phyloP scores from a whole-genome alignment of 2,329 filamentous ascomycete genomes.

The Fusarium sp. region DNA sequence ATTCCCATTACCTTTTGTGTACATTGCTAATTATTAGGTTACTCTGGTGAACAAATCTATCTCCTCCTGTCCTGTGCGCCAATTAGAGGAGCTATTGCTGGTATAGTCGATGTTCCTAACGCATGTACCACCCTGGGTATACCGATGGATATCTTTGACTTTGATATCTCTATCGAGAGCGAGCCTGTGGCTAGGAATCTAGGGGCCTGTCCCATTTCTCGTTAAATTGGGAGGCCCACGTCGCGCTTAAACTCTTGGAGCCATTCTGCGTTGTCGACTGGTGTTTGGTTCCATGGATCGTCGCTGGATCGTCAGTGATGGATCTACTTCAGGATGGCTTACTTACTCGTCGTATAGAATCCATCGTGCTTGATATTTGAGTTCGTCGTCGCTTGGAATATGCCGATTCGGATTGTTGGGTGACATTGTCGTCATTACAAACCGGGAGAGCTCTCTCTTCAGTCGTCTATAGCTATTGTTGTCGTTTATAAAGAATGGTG shows the following conservation, averaged over 20 bases:
- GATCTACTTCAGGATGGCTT: fast-evolving
- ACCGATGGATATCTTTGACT: constrained; percentile 95
- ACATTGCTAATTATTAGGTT: constrained; percentile 47
- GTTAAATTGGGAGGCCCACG: constrained; percentile 25
- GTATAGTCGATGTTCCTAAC: constrained; percentile 91
- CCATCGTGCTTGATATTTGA: constrained; percentile 38
- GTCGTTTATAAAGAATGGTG: constrained; percentile 39
- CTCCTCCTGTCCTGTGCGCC: constrained; percentile 87
- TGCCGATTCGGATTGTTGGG: constrained; percentile 37
- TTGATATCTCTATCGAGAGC: constrained; percentile 81
- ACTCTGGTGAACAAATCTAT: constrained; percentile 82
- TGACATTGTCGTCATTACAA: constrained; percentile 39
- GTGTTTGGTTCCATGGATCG: constrained; percentile 43
- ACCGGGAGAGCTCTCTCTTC: constrained; percentile 29
- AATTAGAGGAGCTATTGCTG: constrained; percentile 87
- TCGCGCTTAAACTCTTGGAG: constrained; percentile 41
- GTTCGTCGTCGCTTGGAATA: constrained; percentile 34
- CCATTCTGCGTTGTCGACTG: constrained; percentile 42
- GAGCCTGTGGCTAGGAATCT: constrained; percentile 56
- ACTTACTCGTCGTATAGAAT: constrained; percentile 41
- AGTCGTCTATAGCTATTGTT: constrained; percentile 39
- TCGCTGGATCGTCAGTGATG: constrained; percentile 22
- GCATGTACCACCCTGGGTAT: constrained; percentile 89
- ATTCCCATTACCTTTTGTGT: fast-evolving
- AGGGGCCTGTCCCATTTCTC: constrained; percentile 42